These are phyloP conservation scores for Blastocrithidia nonstop DNA, from an alignment of 208 protist genomes.

Conservation along the genomic window DNA sequence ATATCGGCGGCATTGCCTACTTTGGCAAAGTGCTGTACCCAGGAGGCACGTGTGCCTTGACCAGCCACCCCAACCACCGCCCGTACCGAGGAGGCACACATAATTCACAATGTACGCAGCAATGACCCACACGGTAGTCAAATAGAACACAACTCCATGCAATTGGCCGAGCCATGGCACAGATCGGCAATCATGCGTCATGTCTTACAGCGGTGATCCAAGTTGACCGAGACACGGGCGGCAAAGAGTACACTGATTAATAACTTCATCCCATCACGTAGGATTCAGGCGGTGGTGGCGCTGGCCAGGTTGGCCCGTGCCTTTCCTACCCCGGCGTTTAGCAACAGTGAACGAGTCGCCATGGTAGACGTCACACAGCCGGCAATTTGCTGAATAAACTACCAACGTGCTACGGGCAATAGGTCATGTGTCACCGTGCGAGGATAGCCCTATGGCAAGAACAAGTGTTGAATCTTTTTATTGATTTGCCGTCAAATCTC, in stretches of 20 bases:
- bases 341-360: conserved; percentile 29
- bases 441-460: conserved; percentile 46
- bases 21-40: conserved; percentile 45
- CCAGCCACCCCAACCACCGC: conserved; percentile 29
- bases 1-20: conserved; percentile 37
- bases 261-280: conserved; percentile 34
- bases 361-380: conserved; percentile 18
- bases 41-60: conserved; percentile 14
- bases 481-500: neutral
- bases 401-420: conserved; percentile 13
- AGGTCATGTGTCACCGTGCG: conserved; percentile 33
- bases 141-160: conserved; percentile 23
- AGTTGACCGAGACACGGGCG: conserved; percentile 8
- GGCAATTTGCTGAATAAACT: conserved; percentile 17
- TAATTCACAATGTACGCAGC: conserved; percentile 11
- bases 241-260: conserved; percentile 32
- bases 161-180: conserved; percentile 18
- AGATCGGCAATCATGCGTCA: conserved; percentile 46
- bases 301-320: conserved; percentile 17
- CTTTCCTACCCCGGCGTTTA: conserved; percentile 26
- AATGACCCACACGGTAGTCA: conserved; percentile 10
- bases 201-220: conserved; percentile 37
- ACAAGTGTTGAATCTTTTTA: conserved; percentile 9
- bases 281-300: conserved; percentile 32
- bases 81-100: conserved; percentile 14